Percentiles rank a stretch among this genome's conserved stretches.
These are phyloP conservation scores for Boletus rufocinnamomeus DNA, from an alignment of 768 basidiomycete species.

Conservation along the genomic window DNA sequence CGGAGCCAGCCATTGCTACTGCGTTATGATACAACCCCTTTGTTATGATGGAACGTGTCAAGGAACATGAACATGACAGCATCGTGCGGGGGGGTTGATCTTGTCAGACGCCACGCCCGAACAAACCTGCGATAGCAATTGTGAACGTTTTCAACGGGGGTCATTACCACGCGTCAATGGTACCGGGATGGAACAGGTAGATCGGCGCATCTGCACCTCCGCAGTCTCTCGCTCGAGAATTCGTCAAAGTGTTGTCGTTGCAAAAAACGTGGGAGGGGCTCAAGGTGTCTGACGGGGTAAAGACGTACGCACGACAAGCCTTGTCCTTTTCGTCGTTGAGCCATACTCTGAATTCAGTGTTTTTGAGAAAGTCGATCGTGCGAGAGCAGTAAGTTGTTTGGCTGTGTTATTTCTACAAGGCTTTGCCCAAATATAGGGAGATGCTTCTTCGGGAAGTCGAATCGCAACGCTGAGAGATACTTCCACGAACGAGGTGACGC, in stretches of 20 bases:
- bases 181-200: background rate
- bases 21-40: too few relatives aligned
- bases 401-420: too few relatives aligned
- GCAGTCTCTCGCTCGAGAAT: constrained; percentile 13
- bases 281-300: background rate
- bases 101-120: constrained; percentile 56
- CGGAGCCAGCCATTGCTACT: too few relatives aligned
- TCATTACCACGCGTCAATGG: constrained; percentile 34
- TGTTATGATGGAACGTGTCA: too few relatives aligned
- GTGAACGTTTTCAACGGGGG: constrained; percentile 28
- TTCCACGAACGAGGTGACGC: constrained; percentile 24
- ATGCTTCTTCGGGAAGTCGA: too few relatives aligned
- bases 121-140: constrained; percentile 95
- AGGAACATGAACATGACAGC: background rate
- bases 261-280: constrained; percentile 32
- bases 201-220: background rate
- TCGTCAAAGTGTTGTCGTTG: constrained; percentile 57
- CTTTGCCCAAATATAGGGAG: too few relatives aligned
- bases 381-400: too few relatives aligned
- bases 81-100: too few relatives aligned
- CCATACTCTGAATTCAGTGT: constrained; percentile 79
- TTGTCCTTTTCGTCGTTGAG: constrained; percentile 71
- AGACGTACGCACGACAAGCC: constrained; percentile 35
- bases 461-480: too few relatives aligned
- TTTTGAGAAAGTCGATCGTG: constrained; percentile 74